Base-by-base conservation (phyloP, 352 stramenopile species). In the Phytophthora pini region DNA sequence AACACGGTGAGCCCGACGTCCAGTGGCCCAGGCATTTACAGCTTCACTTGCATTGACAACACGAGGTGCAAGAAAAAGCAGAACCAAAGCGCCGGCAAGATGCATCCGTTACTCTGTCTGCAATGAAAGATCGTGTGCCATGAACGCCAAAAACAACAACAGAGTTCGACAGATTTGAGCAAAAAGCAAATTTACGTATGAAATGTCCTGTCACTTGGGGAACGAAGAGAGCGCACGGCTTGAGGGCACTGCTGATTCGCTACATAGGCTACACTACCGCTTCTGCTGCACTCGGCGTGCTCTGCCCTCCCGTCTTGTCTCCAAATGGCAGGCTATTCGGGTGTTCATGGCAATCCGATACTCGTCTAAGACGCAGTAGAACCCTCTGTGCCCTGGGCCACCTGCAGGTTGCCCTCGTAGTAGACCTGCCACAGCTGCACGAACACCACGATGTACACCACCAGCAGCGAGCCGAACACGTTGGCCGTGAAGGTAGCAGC, bases 361-460 rank as follows among this genome's bases (percentile, higher is more conserved):
- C 49, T 67, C 56, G 56, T 48, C 63, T 80, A 80, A 34, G 56
- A 27, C 26, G 66, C 43, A 50, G 62, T 58, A 11, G 74, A 70
- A 40, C 56, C 60, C 31, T 54, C 31, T 56, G 54, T 65, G 15
- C 88, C 88, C 51, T 79, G 73, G n/a, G 88, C 80, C 12, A 88
- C 61, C 41, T 74, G 52, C 27, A 96, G 62, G 79, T 96, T 96
- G 44, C 54, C 69, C 31, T 77, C 70, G 73, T 82, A 96, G 74
- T 92, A 94, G 43, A 94, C 73, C 67, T 96, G 88, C 88, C 88
- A 96, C 44, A 94, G 72, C 79, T 96, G 88, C 59, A 96, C 86
- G 53, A 96, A 96, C 15, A 94, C 84, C 58, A 94, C 83, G 50
- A 96, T 74, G 71, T 87, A 87, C 39, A 96, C 78, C 55, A 96